Percentiles rank a stretch among this genome's conserved stretches.
Evolutionary conservation across 75 land plant genomes (phyloP).

Genomic region (Pinus tabuliformis): DNA sequence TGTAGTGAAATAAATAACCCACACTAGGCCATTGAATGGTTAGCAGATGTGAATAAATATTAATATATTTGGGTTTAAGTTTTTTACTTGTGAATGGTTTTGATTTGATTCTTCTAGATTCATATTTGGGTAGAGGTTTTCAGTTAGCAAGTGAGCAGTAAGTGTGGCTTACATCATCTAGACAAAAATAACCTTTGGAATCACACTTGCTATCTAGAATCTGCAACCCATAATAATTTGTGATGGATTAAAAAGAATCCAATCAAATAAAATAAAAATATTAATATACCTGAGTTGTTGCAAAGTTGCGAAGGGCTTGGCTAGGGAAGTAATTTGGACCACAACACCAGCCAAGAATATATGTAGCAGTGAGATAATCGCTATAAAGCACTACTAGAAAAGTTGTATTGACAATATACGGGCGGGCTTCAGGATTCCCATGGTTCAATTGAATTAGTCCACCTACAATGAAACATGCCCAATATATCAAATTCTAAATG

Average conservation of each 20-base stretch:
- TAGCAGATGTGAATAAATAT: neutral
- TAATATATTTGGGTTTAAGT: too few species aligned
- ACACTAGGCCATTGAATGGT: too few species aligned
- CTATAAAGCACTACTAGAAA: conserved; percentile 58
- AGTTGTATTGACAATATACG: conserved; percentile 62
- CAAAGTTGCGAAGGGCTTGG: conserved; percentile 38
- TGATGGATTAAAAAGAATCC: too few species aligned
- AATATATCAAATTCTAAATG: neutral
- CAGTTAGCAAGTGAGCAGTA: too few species aligned
- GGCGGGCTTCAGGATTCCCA: conserved; percentile 52
- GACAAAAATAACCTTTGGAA: too few species aligned
- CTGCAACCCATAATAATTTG: neutral
- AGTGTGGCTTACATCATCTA: too few species aligned
- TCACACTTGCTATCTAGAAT: too few species aligned
- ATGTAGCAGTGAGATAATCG: conserved; percentile 47
- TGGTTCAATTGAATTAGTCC: conserved; percentile 58
- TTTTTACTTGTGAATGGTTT: too few species aligned
- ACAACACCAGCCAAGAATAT: conserved; percentile 49
- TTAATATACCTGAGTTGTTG: conserved; percentile 61
- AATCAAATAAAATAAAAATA: too few species aligned
- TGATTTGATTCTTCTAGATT: too few species aligned
- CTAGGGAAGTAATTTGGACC: conserved; percentile 48
- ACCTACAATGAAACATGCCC: conserved; percentile 20
- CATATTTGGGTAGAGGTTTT: too few species aligned
- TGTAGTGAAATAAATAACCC: too few species aligned